A percentile compares a stretch with the other conserved stretches of the same genome.
These are phyloP conservation scores for Gyrodon lividus DNA, from an alignment of 768 basidiomycete species.

Conservation along the genomic window DNA sequence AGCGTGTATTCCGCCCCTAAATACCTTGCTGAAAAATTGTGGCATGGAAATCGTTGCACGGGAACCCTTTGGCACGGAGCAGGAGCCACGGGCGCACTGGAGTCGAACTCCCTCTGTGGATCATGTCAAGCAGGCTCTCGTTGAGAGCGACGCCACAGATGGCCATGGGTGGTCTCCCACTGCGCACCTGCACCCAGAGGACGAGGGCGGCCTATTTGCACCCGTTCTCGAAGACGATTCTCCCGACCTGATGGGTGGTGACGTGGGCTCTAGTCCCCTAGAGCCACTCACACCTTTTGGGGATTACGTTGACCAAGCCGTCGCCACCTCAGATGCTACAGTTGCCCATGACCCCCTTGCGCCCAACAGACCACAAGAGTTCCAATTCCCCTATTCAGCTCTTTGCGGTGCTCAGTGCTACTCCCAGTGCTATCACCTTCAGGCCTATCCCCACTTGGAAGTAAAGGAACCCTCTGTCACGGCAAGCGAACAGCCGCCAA, in stretches of 20 bases:
- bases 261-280: constrained; percentile 63
- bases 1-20: constrained; percentile 81
- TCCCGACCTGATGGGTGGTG: constrained; percentile 51
- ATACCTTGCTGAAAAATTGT: constrained; percentile 17
- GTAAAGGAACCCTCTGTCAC: constrained; percentile 36
- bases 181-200: constrained; percentile 21
- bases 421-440: constrained; percentile 24
- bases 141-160: constrained; percentile 11
- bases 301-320: constrained; percentile 71
- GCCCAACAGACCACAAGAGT: constrained; percentile 15
- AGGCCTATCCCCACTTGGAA: constrained; percentile 13
- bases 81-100: constrained; percentile 19
- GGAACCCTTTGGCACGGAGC: constrained; percentile 32
- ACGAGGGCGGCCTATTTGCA: constrained; percentile 45
- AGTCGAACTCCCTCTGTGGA: constrained; percentile 31
- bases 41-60: constrained; percentile 14
- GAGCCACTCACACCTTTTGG: constrained; percentile 77
- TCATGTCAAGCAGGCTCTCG: too few species aligned
- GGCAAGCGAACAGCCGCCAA: constrained; percentile 32
- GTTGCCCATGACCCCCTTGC: constrained; percentile 24
- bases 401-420: constrained; percentile 24
- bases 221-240: constrained; percentile 68
- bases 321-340: constrained; percentile 42
- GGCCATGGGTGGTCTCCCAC: constrained; percentile 18
- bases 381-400: constrained; percentile 22